Evolutionary conservation across 495 filamentous ascomycete genomes (phyloP), one percentile per base, ranked within the genome.

Genomic region (Parmelia sp.): DNA sequence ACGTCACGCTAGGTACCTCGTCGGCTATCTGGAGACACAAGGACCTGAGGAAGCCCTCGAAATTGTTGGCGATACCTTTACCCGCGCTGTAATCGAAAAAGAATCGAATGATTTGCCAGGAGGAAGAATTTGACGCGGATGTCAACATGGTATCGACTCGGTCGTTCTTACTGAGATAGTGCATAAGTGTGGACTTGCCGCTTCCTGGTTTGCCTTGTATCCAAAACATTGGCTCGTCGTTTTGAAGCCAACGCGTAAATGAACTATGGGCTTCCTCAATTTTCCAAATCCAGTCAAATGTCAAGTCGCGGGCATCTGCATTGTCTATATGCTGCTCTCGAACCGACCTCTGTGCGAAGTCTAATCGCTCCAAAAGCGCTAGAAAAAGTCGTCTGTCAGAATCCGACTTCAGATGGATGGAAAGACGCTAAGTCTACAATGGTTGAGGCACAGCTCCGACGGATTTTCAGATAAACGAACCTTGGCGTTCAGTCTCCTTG

Each of bases 21-120:
- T n/a, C n/a, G n/a, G n/a, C n/a, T n/a, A n/a, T n/a, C n/a, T n/a
- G n/a, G n/a, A n/a, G n/a, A n/a, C n/a, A n/a, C n/a, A n/a, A n/a
- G n/a, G 56, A 58, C 23, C 56, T 36, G 33, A 58, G 37, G 2
- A 58, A 36, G 19, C 56, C 56, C 25, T 39, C 56, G 31, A 58
- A 25, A 37, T 39, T 58, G 56, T 58, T 58, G 37, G 12, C 37
- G 2, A 58, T 11, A 37, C 56, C 56, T 11, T 36, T n/a, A 14
- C 31, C 19, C 6, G 33, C 56, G 33, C 56, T 31, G 25, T 36
- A 58, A 39, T 58, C 56, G 14, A 58, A 58, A 19, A 58, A 58
- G 21, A 58, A 58, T 4, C 37, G 37, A 37, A 58, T 36, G 9
- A 19, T 58, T 19, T n/a, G 15, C 56, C 56, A 58, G n/a, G 10